Evolutionary conservation across 768 basidiomycete species (phyloP).

Genomic region (Rhodotorula sphaerocarpa): DNA sequence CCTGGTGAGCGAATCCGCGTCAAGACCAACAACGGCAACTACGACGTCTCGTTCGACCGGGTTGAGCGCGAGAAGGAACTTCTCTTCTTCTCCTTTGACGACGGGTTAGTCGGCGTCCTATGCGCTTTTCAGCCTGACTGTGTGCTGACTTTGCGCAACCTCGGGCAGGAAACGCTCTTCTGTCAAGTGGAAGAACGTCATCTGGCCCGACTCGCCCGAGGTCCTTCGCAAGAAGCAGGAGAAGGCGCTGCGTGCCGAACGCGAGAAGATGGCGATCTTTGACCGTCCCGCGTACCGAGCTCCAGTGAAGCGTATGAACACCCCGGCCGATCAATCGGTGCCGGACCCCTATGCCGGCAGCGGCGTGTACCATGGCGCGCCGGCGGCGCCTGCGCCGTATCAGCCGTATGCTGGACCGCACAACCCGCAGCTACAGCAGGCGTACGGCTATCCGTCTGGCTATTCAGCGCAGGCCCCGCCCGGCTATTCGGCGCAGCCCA

Average conservation of each 20-base stretch:
- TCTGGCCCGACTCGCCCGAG: constrained; percentile 31
- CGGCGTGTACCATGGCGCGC: no score
- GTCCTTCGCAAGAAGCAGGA: constrained; percentile 22
- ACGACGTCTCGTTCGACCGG: constrained; percentile 69
- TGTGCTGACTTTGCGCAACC: background rate
- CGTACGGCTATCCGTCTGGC: no score
- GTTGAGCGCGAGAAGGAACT: constrained; percentile 62
- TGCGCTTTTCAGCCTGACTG: no score
- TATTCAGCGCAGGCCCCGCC: no score
- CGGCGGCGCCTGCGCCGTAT: no score
- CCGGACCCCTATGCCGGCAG: no score
- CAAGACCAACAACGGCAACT: constrained; percentile 71
- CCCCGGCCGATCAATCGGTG: no score
- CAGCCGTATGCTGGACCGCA: no score
- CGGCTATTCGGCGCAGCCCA: no score
- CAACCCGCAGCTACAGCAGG: no score
- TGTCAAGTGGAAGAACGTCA: constrained; percentile 30
- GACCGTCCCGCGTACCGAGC: constrained; percentile 18
- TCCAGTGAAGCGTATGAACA: constrained; percentile 1
- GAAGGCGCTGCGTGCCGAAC: background rate
- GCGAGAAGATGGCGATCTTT: constrained; percentile 15
- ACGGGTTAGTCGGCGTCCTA: constrained; percentile 26
- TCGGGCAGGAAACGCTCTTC: constrained; percentile 4
- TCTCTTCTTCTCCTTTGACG: constrained; percentile 67
- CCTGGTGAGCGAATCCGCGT: constrained; percentile 72